Evolutionary conservation across 139 green algal species (phyloP).

Genomic region (Chlamydomonas sp.): DNA sequence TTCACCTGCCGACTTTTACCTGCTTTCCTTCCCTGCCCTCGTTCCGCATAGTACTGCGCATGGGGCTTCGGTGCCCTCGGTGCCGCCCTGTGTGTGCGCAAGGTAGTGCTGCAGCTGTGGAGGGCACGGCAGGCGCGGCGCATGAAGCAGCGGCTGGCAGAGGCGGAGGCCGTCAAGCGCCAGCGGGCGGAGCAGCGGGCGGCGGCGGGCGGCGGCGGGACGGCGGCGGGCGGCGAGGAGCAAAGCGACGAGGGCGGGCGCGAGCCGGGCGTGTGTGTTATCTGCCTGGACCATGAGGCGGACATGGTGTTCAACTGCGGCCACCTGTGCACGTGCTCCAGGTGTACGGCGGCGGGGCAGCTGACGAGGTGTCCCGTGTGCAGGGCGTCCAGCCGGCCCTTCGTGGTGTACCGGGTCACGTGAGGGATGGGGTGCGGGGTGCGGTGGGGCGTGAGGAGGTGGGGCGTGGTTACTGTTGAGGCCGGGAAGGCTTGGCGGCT

Average conservation of each 20-base stretch:
- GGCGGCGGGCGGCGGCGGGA: background rate
- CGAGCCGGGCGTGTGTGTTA: conserved; percentile 40
- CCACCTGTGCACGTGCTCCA: conserved; percentile 45
- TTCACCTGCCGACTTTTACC: too few relatives aligned
- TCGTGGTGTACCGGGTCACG: conserved; percentile 33
- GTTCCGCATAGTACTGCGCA: background rate
- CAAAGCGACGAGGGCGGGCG: background rate
- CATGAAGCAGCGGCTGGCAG: background rate
- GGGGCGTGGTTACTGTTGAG: too few relatives aligned
- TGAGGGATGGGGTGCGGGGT: too few relatives aligned
- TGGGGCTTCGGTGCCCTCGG: conserved; percentile 30
- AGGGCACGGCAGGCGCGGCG: background rate
- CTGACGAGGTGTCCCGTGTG: conserved; percentile 46
- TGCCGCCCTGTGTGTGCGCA: conserved; percentile 9
- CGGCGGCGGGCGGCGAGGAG: background rate
- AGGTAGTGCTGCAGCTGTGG: background rate
- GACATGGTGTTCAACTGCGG: conserved; percentile 48
- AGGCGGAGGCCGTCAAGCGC: background rate
- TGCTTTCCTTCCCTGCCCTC: background rate
- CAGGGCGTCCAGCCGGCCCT: conserved; percentile 8
- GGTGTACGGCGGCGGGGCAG: background rate
- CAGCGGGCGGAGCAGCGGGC: background rate
- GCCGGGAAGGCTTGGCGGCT: too few relatives aligned
- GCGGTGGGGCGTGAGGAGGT: too few relatives aligned
- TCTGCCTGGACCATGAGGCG: conserved; percentile 35